A percentile compares a stretch with the other conserved stretches of the same genome.
Conservation (phyloP, 148 eudicot genomes). For the Silene uniflora region DNA sequence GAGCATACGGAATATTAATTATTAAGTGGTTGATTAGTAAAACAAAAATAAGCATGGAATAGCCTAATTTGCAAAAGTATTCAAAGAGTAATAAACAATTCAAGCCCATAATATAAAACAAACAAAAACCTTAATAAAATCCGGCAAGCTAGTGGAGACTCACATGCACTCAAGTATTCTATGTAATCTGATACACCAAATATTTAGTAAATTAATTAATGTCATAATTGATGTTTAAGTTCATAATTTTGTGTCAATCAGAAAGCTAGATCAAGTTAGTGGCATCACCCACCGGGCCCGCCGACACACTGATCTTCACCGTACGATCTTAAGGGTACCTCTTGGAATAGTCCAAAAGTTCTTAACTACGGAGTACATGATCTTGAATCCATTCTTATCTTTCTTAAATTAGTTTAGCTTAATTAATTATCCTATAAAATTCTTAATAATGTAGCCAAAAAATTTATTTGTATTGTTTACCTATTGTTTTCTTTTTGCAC, state of each 20-base stretch:
- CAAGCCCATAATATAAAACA: background rate
- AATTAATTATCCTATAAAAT: no score
- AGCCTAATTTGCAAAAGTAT: background rate
- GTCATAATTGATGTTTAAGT: constrained; percentile 4
- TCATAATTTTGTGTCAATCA: constrained; percentile 19
- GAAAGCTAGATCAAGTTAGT: constrained; percentile 21
- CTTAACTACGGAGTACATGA: constrained; percentile 15
- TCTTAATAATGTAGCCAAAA: no score
- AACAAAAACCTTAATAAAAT: constrained; percentile 6
- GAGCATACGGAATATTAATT: background rate
- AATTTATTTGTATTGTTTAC: no score
- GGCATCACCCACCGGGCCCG: constrained; percentile 35
- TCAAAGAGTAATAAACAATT: background rate
- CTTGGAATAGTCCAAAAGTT: constrained; percentile 33
- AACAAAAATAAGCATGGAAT: background rate
- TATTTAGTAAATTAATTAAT: background rate
- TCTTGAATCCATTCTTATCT: constrained; percentile 5
- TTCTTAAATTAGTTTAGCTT: background rate
- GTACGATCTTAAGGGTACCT: constrained; percentile 36
- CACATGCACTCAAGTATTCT: constrained; percentile 55
- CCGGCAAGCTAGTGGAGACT: constrained; percentile 42
- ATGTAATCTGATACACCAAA: constrained; percentile 33
- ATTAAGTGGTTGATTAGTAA: background rate
- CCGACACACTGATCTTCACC: constrained; percentile 46
- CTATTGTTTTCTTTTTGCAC: no score